Base-by-base conservation (phyloP, 2,329 filamentous ascomycete species). In the Talaromyces sp. region DNA sequence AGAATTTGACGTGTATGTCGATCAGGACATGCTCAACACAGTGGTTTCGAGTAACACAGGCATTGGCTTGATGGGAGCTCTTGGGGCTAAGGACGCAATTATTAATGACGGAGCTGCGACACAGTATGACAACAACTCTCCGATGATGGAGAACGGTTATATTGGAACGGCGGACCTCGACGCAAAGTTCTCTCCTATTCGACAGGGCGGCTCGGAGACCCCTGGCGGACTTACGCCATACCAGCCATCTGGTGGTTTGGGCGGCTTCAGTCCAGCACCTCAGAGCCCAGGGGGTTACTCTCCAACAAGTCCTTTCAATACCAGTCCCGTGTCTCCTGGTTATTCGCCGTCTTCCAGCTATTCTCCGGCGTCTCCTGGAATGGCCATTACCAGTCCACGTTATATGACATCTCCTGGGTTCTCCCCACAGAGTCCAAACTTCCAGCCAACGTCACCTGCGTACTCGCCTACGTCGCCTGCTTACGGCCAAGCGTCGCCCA, bases 21-120 rank as follows among this genome's bases (percentile, higher is more conserved):
- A 99, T 72, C 92, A 92, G 65, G 90, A 90, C 77, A 96, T 99
- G 91, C 85, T 97, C 50, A 91, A 95, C 74, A 96, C 92, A 19
- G 91, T 96, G 70, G 92, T 96, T 61, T 92, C 91, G 55, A 92
- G 96, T 76, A 96, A 96, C 74, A 90, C 90, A 50, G 84, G 92
- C 54, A 58, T 61, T 56, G 55, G 55, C n/a, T 19, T 61, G 29
- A 91, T 91, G 84, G 86, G 88, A 59, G 89, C 88, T 57, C 88
- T 93, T 75, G 87, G 88, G 14, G 83, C 88, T 66, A 92, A 92
- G 79, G 88, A 87, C 61, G 83, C 84, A 60, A 86, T 88, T 62
- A 82, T 88, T 52, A 79, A 81, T 53, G 89, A 90, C 62, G 94
- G 94, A 66, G 91, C 91, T 58, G 91, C 92, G 48, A 99, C 94